Conservation (phyloP, 148 eudicot genomes). For the Rhododendron ovatum region DNA sequence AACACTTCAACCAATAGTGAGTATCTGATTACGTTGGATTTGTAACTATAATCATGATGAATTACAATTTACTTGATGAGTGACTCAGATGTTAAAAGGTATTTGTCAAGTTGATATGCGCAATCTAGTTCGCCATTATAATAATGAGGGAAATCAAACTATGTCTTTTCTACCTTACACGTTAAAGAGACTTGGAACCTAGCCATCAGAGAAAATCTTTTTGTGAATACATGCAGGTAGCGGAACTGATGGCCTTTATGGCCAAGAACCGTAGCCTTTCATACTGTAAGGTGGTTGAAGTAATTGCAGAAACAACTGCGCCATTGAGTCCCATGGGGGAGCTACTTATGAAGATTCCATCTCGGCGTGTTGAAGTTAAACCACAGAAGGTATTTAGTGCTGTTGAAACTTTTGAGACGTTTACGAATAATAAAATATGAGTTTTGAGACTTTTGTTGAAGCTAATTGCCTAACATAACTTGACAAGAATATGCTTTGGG, state of each 20-base stretch:
- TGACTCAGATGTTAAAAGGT: not conserved
- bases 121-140: not conserved
- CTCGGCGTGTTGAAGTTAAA: constrained; percentile 38
- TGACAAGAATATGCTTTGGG: constrained; percentile 1
- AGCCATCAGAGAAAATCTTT: not conserved
- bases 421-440: not conserved
- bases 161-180: not conserved
- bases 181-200: not conserved
- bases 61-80: not conserved
- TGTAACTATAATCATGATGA: not conserved
- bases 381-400: constrained; percentile 29
- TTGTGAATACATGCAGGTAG: constrained; percentile 47
- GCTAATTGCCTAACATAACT: not conserved
- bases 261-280: constrained; percentile 63
- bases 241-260: constrained; percentile 84
- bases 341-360: constrained; percentile 69
- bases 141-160: not conserved
- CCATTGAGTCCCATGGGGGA: constrained; percentile 71
- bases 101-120: not conserved
- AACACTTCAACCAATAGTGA: not conserved
- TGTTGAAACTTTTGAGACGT: not conserved
- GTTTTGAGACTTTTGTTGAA: not conserved
- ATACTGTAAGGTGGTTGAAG: constrained; percentile 81
- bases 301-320: constrained; percentile 83
- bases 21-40: not conserved